phyloP scores from a whole-genome alignment of 306 rosid genomes.

The Dalbergia cultrata region DNA sequence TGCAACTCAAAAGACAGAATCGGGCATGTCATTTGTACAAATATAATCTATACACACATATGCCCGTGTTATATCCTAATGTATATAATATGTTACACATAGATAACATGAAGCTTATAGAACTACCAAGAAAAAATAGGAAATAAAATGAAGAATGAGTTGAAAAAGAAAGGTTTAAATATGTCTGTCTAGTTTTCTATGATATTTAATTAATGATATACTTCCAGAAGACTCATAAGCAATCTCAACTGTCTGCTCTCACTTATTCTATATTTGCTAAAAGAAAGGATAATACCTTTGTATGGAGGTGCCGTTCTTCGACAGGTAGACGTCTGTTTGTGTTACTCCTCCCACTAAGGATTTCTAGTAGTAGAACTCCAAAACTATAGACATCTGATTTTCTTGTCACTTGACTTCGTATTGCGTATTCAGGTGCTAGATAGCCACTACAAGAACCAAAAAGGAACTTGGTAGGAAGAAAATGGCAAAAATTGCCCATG shows the following conservation, averaged over 20 bases:
- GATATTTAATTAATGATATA: neutral
- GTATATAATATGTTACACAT: neutral
- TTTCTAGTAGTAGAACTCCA: slow-evolving; percentile 77
- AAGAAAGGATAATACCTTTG: slow-evolving; percentile 58
- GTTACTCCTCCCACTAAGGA: slow-evolving; percentile 75
- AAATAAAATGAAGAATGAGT: slow-evolving; percentile 1
- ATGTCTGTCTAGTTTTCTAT: neutral
- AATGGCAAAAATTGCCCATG: neutral
- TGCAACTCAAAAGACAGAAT: slow-evolving; percentile 16
- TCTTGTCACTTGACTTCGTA: slow-evolving; percentile 83
- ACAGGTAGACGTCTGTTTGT: slow-evolving; percentile 65
- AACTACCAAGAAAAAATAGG: neutral
- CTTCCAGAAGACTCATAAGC: neutral
- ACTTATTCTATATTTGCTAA: slow-evolving; percentile 7
- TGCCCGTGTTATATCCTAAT: neutral
- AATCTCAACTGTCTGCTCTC: neutral
- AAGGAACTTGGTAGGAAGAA: slow-evolving; percentile 15
- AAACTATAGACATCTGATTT: slow-evolving; percentile 81
- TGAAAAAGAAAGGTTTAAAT: slow-evolving; percentile 1
- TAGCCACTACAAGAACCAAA: slow-evolving; percentile 68
- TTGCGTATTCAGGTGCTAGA: slow-evolving; percentile 81
- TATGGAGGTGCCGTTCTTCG: slow-evolving; percentile 71
- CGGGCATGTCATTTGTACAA: slow-evolving; percentile 35
- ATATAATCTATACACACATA: neutral
- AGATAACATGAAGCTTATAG: neutral